Evolutionary conservation across 2,329 filamentous ascomycete genomes (phyloP).

Genomic region (Tolypocladium endophyticum): DNA sequence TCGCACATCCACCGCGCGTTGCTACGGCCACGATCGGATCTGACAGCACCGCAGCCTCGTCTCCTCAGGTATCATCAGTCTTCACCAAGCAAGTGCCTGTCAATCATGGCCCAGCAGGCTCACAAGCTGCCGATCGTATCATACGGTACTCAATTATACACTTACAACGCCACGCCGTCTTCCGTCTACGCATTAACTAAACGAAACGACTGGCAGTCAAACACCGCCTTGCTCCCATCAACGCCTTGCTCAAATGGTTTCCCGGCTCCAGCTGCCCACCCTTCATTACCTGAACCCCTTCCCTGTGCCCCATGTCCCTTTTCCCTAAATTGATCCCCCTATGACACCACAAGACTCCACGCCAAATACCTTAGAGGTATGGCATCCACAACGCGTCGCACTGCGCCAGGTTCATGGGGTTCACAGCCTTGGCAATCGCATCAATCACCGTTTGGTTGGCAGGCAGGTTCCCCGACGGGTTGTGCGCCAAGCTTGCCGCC

Average conservation of each 20-base stretch:
- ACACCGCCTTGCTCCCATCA: background rate
- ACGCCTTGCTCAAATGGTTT: conserved; percentile 5
- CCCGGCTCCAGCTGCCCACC: background rate
- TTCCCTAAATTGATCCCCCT: background rate
- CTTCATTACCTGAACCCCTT: background rate
- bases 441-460: conserved; percentile 97
- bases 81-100: background rate
- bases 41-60: background rate
- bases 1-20: too few relatives aligned
- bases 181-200: background rate
- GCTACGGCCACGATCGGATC: background rate
- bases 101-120: background rate
- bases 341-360: background rate
- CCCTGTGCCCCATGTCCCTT: background rate
- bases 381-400: conserved; percentile 97
- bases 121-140: background rate
- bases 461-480: conserved; percentile 69
- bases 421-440: conserved; percentile 81
- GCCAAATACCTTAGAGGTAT: conserved; percentile 54
- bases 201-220: background rate
- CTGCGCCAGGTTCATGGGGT: conserved; percentile 77
- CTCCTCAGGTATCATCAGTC: background rate
- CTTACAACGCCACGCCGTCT: background rate
- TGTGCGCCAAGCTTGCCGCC: conserved; percentile 72
- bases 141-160: background rate